Conservation (phyloP, 2,329 filamentous ascomycete species). For the Tolypocladium ovalisporum region DNA sequence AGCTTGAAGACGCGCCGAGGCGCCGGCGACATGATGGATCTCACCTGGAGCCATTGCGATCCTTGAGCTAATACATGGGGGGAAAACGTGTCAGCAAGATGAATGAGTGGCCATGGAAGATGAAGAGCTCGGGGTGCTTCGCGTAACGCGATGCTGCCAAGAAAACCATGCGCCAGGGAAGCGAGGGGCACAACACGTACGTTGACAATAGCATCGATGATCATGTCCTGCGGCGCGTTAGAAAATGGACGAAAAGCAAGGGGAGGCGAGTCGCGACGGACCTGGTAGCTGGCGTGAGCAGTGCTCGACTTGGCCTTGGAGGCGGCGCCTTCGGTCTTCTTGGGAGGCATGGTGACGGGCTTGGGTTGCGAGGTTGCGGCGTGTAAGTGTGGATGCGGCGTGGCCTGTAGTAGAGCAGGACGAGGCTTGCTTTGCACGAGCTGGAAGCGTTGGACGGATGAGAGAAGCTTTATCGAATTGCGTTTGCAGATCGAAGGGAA, state of each 20-base stretch:
- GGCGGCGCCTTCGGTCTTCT: constrained; percentile 35
- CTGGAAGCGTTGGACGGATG: constrained; percentile 6
- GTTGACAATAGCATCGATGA: constrained; percentile 49
- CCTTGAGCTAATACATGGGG: constrained; percentile 43
- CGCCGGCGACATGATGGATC: constrained; percentile 2
- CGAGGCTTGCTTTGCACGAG: constrained; percentile 13
- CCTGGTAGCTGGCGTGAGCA: constrained; percentile 48
- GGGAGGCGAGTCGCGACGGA: constrained; percentile 21
- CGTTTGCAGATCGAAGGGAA: constrained; percentile 2
- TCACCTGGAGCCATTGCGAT: constrained; percentile 45
- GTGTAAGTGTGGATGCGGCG: background rate
- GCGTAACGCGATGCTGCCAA: constrained; percentile 2
- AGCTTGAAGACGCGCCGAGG: background rate
- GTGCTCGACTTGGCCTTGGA: constrained; percentile 38
- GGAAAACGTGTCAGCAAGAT: constrained; percentile 26
- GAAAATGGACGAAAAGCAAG: background rate
- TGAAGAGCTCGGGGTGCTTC: background rate
- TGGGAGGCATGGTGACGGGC: constrained; percentile 44
- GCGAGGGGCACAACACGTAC: constrained; percentile 33
- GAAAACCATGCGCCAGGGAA: constrained; percentile 24
- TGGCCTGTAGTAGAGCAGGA: constrained; percentile 5
- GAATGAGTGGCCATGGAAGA: background rate
- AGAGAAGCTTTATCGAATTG: constrained; percentile 9
- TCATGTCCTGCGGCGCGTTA: constrained; percentile 43
- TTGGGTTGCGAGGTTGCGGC: constrained; percentile 10